phyloP scores from a whole-genome alignment of 2,329 filamentous ascomycete genomes.

The Fusarium sp. region DNA sequence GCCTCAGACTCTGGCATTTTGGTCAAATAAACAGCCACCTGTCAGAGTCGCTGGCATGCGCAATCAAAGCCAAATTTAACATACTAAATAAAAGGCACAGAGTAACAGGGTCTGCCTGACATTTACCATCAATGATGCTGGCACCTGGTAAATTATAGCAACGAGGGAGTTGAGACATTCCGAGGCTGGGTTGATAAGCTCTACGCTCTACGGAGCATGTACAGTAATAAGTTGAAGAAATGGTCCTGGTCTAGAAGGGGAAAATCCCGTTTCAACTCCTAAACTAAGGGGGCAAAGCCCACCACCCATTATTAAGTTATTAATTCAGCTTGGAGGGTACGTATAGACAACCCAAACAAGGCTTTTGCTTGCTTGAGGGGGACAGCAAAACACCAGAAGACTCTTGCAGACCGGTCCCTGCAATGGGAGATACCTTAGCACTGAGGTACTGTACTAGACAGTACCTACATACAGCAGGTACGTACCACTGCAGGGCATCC shows the following conservation, averaged over 20 bases:
- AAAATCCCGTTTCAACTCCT: conserved; percentile 17
- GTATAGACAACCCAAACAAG: no score
- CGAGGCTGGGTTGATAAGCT: conserved; percentile 23
- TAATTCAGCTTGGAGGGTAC: conserved; percentile 1
- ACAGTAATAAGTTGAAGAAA: conserved; percentile 18
- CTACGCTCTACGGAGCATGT: conserved; percentile 2
- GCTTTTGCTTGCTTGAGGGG: background rate
- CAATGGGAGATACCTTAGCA: no score
- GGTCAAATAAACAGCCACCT: conserved; percentile 17
- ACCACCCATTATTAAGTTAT: conserved; percentile 40
- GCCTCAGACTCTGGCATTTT: conserved; percentile 25
- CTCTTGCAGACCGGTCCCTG: conserved; percentile 9
- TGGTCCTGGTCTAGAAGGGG: conserved; percentile 21
- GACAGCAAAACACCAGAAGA: conserved; percentile 12
- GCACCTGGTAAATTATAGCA: conserved; percentile 41
- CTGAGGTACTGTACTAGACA: no score
- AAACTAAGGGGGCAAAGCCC: conserved; percentile 40
- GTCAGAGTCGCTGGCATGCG: conserved; percentile 28
- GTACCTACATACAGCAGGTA: no score
- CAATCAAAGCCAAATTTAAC: conserved; percentile 12
- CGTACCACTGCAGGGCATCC: conserved; percentile 36
- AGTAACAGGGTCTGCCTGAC: conserved; percentile 12
- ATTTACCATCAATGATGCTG: conserved; percentile 15
- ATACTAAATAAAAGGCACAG: conserved; percentile 15
- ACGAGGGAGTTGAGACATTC: conserved; percentile 47